Evolutionary conservation across 2,329 filamentous ascomycete genomes (phyloP).

Genomic region (Davidsoniella virescens): DNA sequence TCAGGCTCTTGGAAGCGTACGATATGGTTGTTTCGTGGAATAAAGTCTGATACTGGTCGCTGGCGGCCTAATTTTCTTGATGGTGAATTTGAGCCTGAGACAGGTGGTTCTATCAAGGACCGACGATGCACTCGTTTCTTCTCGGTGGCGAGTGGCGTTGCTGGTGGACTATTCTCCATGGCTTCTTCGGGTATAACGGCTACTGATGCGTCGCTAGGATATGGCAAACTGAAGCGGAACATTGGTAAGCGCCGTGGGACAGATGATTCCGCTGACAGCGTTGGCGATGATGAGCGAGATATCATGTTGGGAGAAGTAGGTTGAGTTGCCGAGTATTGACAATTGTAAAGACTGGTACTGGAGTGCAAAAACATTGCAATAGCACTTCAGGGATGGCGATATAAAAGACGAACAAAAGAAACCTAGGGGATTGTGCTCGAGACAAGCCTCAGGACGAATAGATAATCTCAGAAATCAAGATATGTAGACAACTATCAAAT

Average conservation of each 20-base stretch:
- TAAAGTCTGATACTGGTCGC: slow-evolving; percentile 24
- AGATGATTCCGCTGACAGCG: neutral
- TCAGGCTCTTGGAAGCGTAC: slow-evolving; percentile 29
- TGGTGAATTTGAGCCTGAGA: neutral
- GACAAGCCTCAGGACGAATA: neutral
- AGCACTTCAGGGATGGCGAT: neutral
- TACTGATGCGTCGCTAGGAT: slow-evolving; percentile 7
- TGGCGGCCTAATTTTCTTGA: slow-evolving; percentile 15
- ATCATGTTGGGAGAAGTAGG: neutral
- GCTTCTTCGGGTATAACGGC: slow-evolving; percentile 9
- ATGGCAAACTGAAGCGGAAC: slow-evolving; percentile 11
- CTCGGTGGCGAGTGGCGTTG: neutral
- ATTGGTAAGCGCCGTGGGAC: slow-evolving; percentile 6
- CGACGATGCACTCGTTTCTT: slow-evolving; percentile 1
- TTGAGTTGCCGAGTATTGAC: slow-evolving; percentile 28
- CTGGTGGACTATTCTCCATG: neutral
- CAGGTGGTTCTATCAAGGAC: slow-evolving; percentile 2
- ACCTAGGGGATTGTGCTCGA: neutral
- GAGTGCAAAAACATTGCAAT: slow-evolving; percentile 40
- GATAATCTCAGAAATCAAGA: neutral
- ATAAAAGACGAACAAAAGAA: neutral
- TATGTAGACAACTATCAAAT: neutral
- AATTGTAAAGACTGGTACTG: slow-evolving; percentile 42
- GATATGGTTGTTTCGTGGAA: slow-evolving; percentile 25
- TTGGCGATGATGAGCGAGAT: slow-evolving; percentile 21